Evolutionary conservation across 1,284 basidiomycete species (phyloP).

Genomic region (Hypsizygus ulmarius): DNA sequence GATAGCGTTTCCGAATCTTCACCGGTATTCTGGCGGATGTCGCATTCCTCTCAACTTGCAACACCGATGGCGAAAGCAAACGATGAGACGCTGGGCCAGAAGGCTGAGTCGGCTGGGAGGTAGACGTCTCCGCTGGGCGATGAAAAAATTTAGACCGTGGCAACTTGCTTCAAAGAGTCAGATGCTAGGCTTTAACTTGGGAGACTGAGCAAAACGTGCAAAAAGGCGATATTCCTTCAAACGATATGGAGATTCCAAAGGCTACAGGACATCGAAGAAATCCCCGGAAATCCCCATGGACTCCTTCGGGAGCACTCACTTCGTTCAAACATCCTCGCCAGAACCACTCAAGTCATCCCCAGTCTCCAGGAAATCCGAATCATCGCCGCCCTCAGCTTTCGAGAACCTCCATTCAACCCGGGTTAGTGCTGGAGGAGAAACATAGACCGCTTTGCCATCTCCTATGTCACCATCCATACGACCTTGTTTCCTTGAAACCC

Average conservation of each 20-base stretch:
- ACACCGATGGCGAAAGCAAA: background rate
- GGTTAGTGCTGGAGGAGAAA: slow-evolving; percentile 27
- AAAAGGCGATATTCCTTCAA: too few relatives aligned
- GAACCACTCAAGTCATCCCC: slow-evolving; percentile 13
- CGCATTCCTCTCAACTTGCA: background rate
- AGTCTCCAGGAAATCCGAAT: slow-evolving; percentile 17
- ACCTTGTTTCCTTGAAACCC: slow-evolving; percentile 31
- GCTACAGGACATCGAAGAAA: too few relatives aligned
- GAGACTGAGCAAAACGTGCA: too few relatives aligned
- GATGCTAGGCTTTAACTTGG: too few relatives aligned
- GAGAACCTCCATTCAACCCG: slow-evolving; percentile 32
- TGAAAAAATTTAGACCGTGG: too few relatives aligned
- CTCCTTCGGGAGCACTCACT: background rate
- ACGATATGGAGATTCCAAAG: too few relatives aligned
- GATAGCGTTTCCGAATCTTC: slow-evolving; percentile 11
- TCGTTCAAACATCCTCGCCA: slow-evolving; percentile 1
- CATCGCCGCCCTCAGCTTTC: slow-evolving; percentile 17
- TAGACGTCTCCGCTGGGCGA: too few relatives aligned
- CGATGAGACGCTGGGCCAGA: background rate
- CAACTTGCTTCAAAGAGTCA: too few relatives aligned
- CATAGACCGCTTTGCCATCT: slow-evolving; percentile 11
- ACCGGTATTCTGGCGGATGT: slow-evolving; percentile 11
- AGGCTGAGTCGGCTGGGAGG: background rate
- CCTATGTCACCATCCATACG: slow-evolving; percentile 8
- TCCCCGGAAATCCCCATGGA: too few relatives aligned